A percentile compares a stretch with the other conserved stretches of the same genome.
These are phyloP conservation scores for Syzygium malaccense DNA, from an alignment of 441 rosid species.

Conservation along the genomic window DNA sequence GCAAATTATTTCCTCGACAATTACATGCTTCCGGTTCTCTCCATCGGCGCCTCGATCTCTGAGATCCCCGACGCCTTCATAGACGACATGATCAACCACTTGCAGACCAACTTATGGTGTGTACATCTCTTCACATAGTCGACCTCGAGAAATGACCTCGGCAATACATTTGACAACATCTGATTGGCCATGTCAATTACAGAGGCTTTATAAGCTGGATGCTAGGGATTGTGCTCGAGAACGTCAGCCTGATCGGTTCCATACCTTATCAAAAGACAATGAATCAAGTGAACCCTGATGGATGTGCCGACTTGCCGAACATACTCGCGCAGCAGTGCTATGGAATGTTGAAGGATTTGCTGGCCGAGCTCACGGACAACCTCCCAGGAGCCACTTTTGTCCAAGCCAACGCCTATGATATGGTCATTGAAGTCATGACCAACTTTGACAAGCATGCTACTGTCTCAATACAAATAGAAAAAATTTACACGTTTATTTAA, in stretches of 20 bases:
- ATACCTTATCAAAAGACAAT: conserved; percentile 79
- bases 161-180: not conserved
- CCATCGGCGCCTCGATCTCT: conserved; percentile 50
- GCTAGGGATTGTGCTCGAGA: conserved; percentile 73
- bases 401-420: conserved; percentile 59
- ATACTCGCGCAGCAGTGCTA: conserved; percentile 67
- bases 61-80: conserved; percentile 57
- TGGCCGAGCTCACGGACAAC: conserved; percentile 42
- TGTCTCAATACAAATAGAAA: not conserved
- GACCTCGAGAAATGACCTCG: not conserved
- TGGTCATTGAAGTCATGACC: conserved; percentile 77
- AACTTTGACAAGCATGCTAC: conserved; percentile 65
- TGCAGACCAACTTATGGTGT: conserved; percentile 26
- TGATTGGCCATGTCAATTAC: not conserved
- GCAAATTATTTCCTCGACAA: conserved; percentile 89
- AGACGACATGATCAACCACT: conserved; percentile 55
- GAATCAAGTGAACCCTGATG: conserved; percentile 44
- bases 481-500: not conserved
- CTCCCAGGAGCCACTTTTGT: conserved; percentile 67
- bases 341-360: conserved; percentile 33
- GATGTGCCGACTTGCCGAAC: conserved; percentile 78
- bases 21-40: conserved; percentile 75
- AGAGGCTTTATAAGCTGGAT: conserved; percentile 34
- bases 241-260: conserved; percentile 88
- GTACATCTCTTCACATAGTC: not conserved